Conservation (phyloP, 73 alveolate species). For the Paramecium tetraurelia region DNA sequence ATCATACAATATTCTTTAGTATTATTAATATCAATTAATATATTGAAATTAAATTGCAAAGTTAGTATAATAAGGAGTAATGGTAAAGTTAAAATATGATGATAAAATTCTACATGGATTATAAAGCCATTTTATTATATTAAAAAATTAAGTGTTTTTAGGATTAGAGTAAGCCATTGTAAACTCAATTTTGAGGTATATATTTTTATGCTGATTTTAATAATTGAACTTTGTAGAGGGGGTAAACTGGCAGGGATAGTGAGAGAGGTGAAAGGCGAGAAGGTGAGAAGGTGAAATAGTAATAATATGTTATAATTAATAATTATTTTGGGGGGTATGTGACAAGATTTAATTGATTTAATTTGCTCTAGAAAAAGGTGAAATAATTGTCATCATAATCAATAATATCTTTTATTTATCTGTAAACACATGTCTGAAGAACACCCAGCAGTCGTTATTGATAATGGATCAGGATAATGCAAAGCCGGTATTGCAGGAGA, state of each 20-base stretch:
- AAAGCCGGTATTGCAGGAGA: constrained; percentile 98
- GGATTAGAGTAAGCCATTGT: too few relatives aligned
- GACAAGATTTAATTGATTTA: not conserved
- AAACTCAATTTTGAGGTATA: too few relatives aligned
- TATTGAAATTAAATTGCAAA: too few relatives aligned
- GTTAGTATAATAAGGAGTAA: too few relatives aligned
- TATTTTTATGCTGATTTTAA: not conserved
- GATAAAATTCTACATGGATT: not conserved
- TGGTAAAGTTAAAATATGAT: not conserved
- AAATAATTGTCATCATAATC: not conserved
- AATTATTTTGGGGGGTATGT: not conserved
- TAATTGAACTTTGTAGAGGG: not conserved
- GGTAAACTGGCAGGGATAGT: not conserved
- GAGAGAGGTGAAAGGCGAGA: not conserved
- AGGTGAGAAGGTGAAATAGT: not conserved
- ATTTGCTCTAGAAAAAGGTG: not conserved
- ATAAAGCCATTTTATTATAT: not conserved
- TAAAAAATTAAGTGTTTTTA: not conserved
- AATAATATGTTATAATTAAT: not conserved
- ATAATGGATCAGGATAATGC: constrained; percentile 80
- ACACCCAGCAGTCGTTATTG: constrained; percentile 60
- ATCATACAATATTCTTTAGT: too few relatives aligned
- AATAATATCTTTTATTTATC: constrained; percentile 21
- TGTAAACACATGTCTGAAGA: not conserved
- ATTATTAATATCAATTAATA: not conserved